Evolutionary conservation across 1,284 basidiomycete genomes (phyloP), one percentile per base, ranked within the genome.

Genomic region (Leccinum ponderosum): DNA sequence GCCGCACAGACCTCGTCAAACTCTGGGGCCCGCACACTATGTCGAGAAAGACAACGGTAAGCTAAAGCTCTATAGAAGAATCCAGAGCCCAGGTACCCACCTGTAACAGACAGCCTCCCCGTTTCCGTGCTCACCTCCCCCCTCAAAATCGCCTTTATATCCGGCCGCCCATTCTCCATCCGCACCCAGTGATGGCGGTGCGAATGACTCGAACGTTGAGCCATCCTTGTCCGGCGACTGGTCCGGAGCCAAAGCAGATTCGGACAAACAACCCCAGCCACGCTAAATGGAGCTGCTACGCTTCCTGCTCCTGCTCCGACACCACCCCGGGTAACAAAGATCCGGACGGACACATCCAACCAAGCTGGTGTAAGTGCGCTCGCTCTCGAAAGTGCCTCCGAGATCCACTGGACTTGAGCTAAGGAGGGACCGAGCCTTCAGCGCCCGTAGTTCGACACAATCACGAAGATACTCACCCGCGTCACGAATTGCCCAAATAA

Each of bases 11-110:
- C 27, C 72, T 68, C 0, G 79, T 75, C 48, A 85, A 62, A 8
- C 75, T 69, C 27, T 76, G 69, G 0, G 83, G 80, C 8, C 83
- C 83, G 56, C 82, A 84, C 1, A 85, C 83, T 84, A 31, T 35
- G 53, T 14, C 56, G 42, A 44, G 17, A 44, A 42, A 17, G 8
- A 17, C 9, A 42, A 31, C 9, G 31, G 27, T 39, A 2, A 52
- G 33, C 25, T 25, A 51, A 5, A 35, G 8, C 1, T 15, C 55
- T 2, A 22, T 9, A 57, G 3, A 4, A 17, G 14, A 7, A 6
- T 11, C 2, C 11, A 4, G 11, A 27, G 11, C 3, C 6, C 20
- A n/a, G 12, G 9, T 11, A 65, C 70, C 2, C 48, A 73, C 73
- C 70, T 3, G 62, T 64, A 25, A 74, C 73, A 29, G 63, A 64